A percentile compares a stretch with the other conserved stretches of the same genome.
phyloP scores from a whole-genome alignment of 495 filamentous ascomycete genomes.

The Thermochaetoides thermophila region DNA sequence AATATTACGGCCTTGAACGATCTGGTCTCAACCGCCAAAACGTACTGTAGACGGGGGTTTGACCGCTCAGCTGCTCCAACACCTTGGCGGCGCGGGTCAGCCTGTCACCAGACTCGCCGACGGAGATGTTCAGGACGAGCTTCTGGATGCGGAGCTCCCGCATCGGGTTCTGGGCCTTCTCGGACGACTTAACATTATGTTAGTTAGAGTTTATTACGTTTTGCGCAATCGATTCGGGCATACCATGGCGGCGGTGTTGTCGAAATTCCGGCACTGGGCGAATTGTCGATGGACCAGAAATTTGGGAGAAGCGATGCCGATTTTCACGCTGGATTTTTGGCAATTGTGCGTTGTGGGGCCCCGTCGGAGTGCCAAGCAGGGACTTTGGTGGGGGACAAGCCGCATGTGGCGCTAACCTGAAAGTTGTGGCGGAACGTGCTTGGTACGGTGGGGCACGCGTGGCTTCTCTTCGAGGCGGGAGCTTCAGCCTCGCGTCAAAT shows the following conservation, averaged over 20 bases:
- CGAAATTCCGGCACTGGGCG: conserved; percentile 11
- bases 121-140: conserved; percentile 99
- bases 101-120: conserved; percentile 99
- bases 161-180: conserved; percentile 94
- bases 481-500: conserved; percentile 22
- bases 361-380: conserved; percentile 1
- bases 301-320: conserved; percentile 9
- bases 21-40: conserved; percentile 4
- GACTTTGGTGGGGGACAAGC: conserved; percentile 16
- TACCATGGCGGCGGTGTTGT: conserved; percentile 20
- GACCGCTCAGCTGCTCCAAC: conserved; percentile 97
- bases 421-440: conserved; percentile 8
- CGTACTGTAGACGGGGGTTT: conserved; percentile 98
- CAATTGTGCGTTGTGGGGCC: conserved; percentile 17
- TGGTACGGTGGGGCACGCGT: conserved; percentile 11
- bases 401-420: not conserved
- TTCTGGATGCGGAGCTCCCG: conserved; percentile 99
- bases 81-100: conserved; percentile 99
- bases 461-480: too few species aligned
- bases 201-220: conserved; percentile 10
- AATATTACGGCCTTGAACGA: not conserved
- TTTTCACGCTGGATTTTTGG: conserved; percentile 7
- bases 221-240: not conserved
- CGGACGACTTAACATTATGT: conserved; percentile 30
- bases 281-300: conserved; percentile 8